Conservation (phyloP, 495 filamentous ascomycete species). For the Hypoxylon lenormandii region DNA sequence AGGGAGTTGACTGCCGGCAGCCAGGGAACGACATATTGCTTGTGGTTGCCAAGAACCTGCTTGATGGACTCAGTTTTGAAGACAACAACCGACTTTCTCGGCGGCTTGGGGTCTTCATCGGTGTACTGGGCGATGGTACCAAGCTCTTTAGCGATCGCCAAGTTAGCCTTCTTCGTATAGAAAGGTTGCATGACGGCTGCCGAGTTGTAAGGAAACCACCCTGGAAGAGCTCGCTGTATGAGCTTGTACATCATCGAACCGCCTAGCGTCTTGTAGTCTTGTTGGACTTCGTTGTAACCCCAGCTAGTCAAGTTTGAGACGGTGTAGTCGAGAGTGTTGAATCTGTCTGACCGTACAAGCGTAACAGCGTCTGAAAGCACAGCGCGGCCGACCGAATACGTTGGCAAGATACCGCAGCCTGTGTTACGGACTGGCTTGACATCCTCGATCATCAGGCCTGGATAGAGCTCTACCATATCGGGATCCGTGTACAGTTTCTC, state of each 20-base stretch:
- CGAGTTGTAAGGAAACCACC: slow-evolving; percentile 76
- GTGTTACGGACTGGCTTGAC: slow-evolving; percentile 72
- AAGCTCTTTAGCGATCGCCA: slow-evolving; percentile 73
- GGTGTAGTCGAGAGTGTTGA: slow-evolving; percentile 77
- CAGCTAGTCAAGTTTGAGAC: slow-evolving; percentile 79
- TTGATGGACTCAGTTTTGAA: slow-evolving; percentile 67
- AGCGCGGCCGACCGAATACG: slow-evolving; percentile 76
- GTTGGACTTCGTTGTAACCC: slow-evolving; percentile 78
- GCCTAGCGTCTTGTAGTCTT: slow-evolving; percentile 73
- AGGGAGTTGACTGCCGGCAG: slow-evolving; percentile 30
- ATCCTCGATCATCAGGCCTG: slow-evolving; percentile 75
- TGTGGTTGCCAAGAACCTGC: slow-evolving; percentile 65
- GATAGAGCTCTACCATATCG: slow-evolving; percentile 66
- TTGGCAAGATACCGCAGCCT: slow-evolving; percentile 76
- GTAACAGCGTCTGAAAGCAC: slow-evolving; percentile 84
- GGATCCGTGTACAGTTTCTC: slow-evolving; percentile 81
- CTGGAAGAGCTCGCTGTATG: slow-evolving; percentile 75
- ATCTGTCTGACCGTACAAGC: slow-evolving; percentile 82
- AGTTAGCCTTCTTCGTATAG: slow-evolving; percentile 64
- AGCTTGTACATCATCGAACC: slow-evolving; percentile 82
- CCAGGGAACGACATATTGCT: slow-evolving; percentile 43
- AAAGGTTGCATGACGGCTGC: slow-evolving; percentile 81
- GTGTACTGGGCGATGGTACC: slow-evolving; percentile 71
- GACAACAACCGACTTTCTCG: slow-evolving; percentile 69
- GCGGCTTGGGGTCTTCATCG: slow-evolving; percentile 61